Percentiles rank a stretch among this genome's conserved stretches.
phyloP scores from a whole-genome alignment of 176 grass and related monocot genomes.

The Oryza meyeriana region DNA sequence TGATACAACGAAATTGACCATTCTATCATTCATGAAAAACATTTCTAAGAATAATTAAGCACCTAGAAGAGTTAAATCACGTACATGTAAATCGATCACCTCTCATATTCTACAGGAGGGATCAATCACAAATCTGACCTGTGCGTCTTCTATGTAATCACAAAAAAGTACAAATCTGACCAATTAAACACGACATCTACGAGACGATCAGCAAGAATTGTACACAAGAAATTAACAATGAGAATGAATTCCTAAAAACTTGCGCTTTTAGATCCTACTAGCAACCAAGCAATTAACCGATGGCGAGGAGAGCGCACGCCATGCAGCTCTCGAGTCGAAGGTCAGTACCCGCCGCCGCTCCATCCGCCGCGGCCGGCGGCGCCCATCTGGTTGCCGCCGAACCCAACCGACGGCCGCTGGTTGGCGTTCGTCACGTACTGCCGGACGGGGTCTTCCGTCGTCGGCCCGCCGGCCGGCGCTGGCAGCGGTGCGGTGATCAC shows the following conservation, averaged over 20 bases:
- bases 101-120: background rate
- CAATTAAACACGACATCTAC: background rate
- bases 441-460: constrained; percentile 31
- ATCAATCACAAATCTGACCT: background rate
- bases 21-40: background rate
- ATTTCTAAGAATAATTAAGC: background rate
- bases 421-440: constrained; percentile 49
- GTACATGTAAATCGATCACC: background rate
- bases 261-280: background rate
- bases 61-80: background rate
- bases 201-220: background rate
- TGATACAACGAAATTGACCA: background rate
- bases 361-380: constrained; percentile 12
- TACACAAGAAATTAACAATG: background rate
- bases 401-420: constrained; percentile 21
- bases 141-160: no score
- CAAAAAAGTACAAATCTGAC: background rate
- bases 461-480: background rate
- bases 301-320: no score
- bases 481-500: constrained; percentile 17
- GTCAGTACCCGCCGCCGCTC: constrained; percentile 23
- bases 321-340: background rate
- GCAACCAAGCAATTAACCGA: background rate
- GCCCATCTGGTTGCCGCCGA: constrained; percentile 4
- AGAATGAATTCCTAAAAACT: background rate